phyloP scores from a whole-genome alignment of 2,329 filamentous ascomycete species.

The Sarocladium oryzae region DNA sequence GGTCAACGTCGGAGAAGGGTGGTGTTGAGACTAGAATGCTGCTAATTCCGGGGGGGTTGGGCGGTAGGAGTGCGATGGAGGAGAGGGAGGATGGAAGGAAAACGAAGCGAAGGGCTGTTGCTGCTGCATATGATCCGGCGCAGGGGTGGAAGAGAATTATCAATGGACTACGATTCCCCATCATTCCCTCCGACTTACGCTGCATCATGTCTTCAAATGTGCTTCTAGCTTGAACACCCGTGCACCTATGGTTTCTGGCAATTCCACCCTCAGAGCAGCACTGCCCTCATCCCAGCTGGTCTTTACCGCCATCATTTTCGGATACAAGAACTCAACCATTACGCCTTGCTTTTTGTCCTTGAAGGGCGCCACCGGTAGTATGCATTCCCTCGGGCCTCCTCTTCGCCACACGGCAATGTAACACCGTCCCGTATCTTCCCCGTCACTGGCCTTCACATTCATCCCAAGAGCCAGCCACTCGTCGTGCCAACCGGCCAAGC shows the following conservation, averaged over 20 bases:
- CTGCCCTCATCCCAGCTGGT: slow-evolving; percentile 9
- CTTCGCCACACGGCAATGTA: slow-evolving; percentile 15
- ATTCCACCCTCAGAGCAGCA: slow-evolving; percentile 1
- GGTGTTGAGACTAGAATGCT: background rate
- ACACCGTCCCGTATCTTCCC: slow-evolving; percentile 1
- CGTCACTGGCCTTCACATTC: background rate
- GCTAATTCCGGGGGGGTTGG: slow-evolving; percentile 2
- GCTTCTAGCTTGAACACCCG: slow-evolving; percentile 9
- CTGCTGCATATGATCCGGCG: background rate
- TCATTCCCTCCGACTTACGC: too few species aligned
- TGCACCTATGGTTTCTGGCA: slow-evolving; percentile 12
- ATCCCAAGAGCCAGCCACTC: slow-evolving; percentile 24
- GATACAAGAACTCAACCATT: slow-evolving; percentile 12
- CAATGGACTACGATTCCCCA: background rate
- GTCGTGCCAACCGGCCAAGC: slow-evolving; percentile 24
- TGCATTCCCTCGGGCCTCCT: slow-evolving; percentile 9
- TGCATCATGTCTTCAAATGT: background rate
- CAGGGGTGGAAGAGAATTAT: background rate
- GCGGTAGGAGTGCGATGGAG: background rate
- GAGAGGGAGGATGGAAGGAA: background rate
- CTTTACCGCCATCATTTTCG: slow-evolving; percentile 8
- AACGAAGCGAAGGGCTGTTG: background rate
- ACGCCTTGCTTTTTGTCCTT: background rate
- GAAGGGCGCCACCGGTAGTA: slow-evolving; percentile 8
- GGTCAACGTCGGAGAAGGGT: background rate